phyloP scores from a whole-genome alignment of 148 eudicot genomes.

The Vaccinium vitisidaea region DNA sequence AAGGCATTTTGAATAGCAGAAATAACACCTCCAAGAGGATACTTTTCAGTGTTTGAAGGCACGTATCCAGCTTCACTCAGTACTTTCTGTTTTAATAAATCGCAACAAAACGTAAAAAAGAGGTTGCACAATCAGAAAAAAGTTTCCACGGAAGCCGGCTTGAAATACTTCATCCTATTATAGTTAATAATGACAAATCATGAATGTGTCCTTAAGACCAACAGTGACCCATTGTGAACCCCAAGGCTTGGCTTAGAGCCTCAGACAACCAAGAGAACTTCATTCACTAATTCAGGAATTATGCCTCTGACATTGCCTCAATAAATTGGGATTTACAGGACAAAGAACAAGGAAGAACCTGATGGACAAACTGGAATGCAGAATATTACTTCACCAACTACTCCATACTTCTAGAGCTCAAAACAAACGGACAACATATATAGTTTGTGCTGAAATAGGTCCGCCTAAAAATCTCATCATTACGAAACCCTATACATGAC shows the following conservation, averaged over 20 bases:
- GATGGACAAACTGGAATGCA: neutral
- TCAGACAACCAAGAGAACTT: neutral
- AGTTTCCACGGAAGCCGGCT: neutral
- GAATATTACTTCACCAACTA: neutral
- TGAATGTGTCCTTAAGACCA: neutral
- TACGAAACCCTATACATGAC: neutral
- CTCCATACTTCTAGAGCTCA: neutral
- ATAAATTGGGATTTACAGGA: neutral
- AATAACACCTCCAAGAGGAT: constrained; percentile 81
- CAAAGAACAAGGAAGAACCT: neutral
- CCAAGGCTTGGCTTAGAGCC: neutral
- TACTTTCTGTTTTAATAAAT: constrained; percentile 52
- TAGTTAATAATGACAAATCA: neutral
- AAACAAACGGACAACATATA: neutral
- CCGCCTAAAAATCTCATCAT: neutral
- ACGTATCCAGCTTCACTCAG: constrained; percentile 79
- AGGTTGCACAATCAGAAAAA: constrained; percentile 5
- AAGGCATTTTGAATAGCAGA: constrained; percentile 89
- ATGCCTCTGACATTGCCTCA: neutral
- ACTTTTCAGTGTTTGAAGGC: constrained; percentile 85
- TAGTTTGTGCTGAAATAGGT: neutral
- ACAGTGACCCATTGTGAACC: neutral
- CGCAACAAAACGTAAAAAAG: neutral
- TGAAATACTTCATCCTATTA: neutral
- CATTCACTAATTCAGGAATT: neutral